phyloP scores from a whole-genome alignment of 2,329 filamentous ascomycete genomes.

The Aspergillus pseudotamarii region DNA sequence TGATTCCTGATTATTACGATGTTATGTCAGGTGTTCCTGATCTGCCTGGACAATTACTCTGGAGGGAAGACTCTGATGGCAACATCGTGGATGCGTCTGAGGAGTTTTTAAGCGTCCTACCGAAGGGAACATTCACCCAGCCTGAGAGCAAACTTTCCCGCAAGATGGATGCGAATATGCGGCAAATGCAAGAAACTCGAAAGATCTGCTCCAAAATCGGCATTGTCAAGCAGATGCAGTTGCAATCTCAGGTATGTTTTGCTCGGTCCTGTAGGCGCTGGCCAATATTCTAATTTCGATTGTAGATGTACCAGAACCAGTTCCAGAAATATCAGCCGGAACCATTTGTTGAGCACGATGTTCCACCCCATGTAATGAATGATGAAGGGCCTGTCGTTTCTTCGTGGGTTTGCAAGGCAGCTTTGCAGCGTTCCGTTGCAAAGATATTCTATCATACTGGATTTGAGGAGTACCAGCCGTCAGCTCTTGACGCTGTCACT shows the following conservation, averaged over 20 bases:
- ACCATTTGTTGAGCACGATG: conserved; percentile 83
- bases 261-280: neutral
- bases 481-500: conserved; percentile 85
- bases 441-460: conserved; percentile 96
- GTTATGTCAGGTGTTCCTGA: conserved; percentile 83
- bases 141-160: conserved; percentile 73
- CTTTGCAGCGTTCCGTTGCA: conserved; percentile 85
- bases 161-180: conserved; percentile 87
- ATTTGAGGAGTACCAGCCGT: conserved; percentile 96
- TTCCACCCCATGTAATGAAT: conserved; percentile 84
- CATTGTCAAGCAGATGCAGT: conserved; percentile 99
- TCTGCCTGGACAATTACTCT: conserved; percentile 74
- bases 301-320: conserved; percentile 91
- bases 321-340: conserved; percentile 95
- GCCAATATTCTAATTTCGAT: conserved; percentile 6
- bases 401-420: conserved; percentile 76
- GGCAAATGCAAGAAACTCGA: conserved; percentile 93
- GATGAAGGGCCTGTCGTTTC: conserved; percentile 89
- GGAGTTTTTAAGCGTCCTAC: conserved; percentile 78
- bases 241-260: conserved; percentile 80
- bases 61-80: conserved; percentile 87
- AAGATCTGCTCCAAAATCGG: conserved; percentile 96
- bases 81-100: conserved; percentile 86
- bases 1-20: conserved; percentile 94
- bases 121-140: conserved; percentile 72